Conservation (phyloP, 257 asterid genomes). For the Jacaranda copaia region DNA sequence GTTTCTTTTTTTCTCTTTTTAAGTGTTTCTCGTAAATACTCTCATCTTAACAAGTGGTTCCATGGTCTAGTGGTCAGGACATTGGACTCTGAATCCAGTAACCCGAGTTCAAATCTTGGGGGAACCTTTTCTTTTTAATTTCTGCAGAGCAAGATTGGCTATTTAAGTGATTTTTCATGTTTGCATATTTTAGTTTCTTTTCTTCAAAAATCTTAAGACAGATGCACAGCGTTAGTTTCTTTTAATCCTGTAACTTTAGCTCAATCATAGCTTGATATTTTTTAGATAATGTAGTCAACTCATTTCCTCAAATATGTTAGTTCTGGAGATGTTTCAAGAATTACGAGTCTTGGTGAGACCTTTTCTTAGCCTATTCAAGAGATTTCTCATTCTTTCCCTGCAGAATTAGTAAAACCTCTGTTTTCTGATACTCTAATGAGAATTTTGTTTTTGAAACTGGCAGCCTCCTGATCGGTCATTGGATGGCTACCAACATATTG, state of each 20-base stretch:
- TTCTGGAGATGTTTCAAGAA: too few relatives aligned
- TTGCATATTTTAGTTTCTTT: background rate
- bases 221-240: too few relatives aligned
- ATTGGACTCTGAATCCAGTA: conserved; percentile 79
- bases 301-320: too few relatives aligned
- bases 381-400: too few relatives aligned
- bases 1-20: background rate
- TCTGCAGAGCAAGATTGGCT: background rate
- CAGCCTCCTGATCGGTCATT: conserved; percentile 76
- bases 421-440: background rate
- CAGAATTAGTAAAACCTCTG: background rate
- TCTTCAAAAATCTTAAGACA: background rate
- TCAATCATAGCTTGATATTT: too few relatives aligned
- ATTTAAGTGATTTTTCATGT: background rate
- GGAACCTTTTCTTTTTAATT: conserved; percentile 28
- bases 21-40: background rate
- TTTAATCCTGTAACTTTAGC: too few relatives aligned
- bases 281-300: too few relatives aligned
- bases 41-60: background rate
- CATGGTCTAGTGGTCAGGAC: conserved; percentile 63
- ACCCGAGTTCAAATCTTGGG: conserved; percentile 80
- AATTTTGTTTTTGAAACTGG: conserved; percentile 25
- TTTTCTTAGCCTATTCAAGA: too few relatives aligned
- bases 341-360: too few relatives aligned
- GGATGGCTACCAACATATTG: conserved; percentile 92